Evolutionary conservation across 2,329 filamentous ascomycete genomes (phyloP).

Genomic region (Verticillium albo-atrum): DNA sequence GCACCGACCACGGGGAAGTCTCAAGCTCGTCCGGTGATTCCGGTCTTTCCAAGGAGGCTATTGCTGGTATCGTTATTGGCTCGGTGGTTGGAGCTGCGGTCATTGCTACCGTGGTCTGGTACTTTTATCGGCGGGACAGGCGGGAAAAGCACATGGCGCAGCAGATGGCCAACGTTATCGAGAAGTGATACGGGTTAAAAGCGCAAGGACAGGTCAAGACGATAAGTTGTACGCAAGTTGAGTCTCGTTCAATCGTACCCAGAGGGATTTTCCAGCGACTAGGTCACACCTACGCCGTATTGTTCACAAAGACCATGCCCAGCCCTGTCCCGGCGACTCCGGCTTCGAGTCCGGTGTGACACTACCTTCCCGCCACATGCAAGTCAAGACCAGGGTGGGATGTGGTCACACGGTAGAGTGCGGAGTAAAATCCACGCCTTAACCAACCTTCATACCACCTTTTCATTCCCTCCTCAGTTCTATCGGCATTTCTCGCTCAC

Average conservation of each 20-base stretch:
- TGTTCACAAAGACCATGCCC: no score
- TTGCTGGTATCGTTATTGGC: conserved; percentile 10
- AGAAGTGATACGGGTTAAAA: background rate
- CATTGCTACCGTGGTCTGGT: conserved; percentile 4
- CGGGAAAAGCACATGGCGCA: conserved; percentile 7
- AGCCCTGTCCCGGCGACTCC: background rate
- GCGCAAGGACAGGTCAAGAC: background rate
- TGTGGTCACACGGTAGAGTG: background rate
- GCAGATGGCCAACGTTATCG: background rate
- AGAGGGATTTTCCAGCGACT: no score
- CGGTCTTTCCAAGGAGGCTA: conserved; percentile 6
- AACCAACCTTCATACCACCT: no score
- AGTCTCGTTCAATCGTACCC: no score
- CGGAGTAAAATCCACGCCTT: no score
- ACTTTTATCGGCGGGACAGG: conserved; percentile 8
- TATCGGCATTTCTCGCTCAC: no score
- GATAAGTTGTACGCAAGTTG: background rate
- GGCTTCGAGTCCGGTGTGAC: background rate
- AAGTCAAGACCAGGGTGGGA: background rate
- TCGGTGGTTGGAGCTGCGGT: conserved; percentile 6
- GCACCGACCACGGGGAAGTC: background rate
- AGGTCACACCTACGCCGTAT: no score
- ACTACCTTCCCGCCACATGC: background rate
- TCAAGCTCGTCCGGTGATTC: background rate
- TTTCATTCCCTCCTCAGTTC: no score